phyloP scores from a whole-genome alignment of 352 stramenopile species.

The Phytophthora syringae region DNA sequence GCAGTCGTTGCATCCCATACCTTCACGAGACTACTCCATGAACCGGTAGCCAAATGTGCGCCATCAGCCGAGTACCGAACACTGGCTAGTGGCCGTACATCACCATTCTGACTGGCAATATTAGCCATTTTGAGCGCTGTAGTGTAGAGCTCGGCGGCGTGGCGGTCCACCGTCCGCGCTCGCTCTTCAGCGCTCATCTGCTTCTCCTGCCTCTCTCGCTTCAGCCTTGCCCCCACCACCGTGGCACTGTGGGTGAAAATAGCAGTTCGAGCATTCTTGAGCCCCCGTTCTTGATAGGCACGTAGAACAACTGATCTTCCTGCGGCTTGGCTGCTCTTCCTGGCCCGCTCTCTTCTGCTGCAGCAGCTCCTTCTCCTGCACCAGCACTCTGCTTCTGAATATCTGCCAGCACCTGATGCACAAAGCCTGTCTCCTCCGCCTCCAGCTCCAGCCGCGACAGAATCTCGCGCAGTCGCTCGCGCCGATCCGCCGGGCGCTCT shows the following conservation, averaged over 20 bases:
- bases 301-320: constrained; percentile 87
- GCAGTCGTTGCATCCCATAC: constrained; percentile 91
- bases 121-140: constrained; percentile 81
- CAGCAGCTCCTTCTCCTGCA: constrained; percentile 5
- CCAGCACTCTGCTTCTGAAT: constrained; percentile 49
- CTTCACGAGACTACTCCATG: constrained; percentile 95
- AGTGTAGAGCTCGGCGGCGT: constrained; percentile 84
- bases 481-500: constrained; percentile 94
- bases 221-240: constrained; percentile 63
- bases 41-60: constrained; percentile 86
- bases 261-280: constrained; percentile 83
- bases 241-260: constrained; percentile 86
- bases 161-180: constrained; percentile 55
- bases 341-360: constrained; percentile 5
- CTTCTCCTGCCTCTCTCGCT: constrained; percentile 56
- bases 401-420: constrained; percentile 63
- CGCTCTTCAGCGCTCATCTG: constrained; percentile 42
- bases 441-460: constrained; percentile 85
- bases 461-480: constrained; percentile 92
- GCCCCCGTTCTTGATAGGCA: constrained; percentile 74
- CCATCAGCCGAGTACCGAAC: constrained; percentile 73
- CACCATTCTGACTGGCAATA: constrained; percentile 95
- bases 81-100: constrained; percentile 90
- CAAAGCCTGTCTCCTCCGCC: constrained; percentile 66
- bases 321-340: constrained; percentile 32